Evolutionary conservation across 2,329 filamentous ascomycete genomes (phyloP).

Genomic region (Claviceps fusiformis): DNA sequence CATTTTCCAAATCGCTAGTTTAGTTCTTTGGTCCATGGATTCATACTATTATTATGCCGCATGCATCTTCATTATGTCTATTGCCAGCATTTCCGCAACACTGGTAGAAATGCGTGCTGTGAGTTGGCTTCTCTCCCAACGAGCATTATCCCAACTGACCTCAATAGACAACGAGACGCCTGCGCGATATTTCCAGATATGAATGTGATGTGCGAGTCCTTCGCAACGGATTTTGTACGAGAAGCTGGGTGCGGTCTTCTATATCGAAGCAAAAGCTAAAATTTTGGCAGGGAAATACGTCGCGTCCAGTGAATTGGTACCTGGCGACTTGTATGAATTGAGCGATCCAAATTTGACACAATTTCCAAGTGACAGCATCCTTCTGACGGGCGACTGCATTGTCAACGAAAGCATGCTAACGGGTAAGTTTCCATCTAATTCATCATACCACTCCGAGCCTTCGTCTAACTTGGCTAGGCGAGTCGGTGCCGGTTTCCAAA

Average conservation of each 20-base stretch:
- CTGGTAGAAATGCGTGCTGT: conserved; percentile 78
- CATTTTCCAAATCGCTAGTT: conserved; percentile 90
- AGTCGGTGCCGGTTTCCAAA: conserved; percentile 95
- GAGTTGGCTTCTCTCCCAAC: conserved; percentile 18
- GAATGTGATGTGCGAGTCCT: conserved; percentile 92
- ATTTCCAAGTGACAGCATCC: conserved; percentile 81
- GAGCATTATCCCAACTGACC: conserved; percentile 1
- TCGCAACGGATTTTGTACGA: conserved; percentile 80
- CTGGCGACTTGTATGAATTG: conserved; percentile 92
- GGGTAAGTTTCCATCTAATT: conserved; percentile 28
- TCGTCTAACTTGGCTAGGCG: conserved; percentile 32
- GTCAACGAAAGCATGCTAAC: conserved; percentile 99
- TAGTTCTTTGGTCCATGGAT: conserved; percentile 88
- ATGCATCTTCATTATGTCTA: conserved; percentile 89
- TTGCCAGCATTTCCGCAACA: conserved; percentile 81
- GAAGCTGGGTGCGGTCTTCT: not conserved
- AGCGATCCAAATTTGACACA: conserved; percentile 82
- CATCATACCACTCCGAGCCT: not conserved
- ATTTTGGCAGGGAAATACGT: conserved; percentile 56
- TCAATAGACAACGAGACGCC: conserved; percentile 65
- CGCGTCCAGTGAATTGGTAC: conserved; percentile 75
- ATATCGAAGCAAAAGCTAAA: not conserved
- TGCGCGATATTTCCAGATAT: conserved; percentile 85
- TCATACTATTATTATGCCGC: conserved; percentile 96
- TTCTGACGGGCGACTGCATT: conserved; percentile 90